Conservation (phyloP, 1,139 yeast genomes). For the Pichia sp. region DNA sequence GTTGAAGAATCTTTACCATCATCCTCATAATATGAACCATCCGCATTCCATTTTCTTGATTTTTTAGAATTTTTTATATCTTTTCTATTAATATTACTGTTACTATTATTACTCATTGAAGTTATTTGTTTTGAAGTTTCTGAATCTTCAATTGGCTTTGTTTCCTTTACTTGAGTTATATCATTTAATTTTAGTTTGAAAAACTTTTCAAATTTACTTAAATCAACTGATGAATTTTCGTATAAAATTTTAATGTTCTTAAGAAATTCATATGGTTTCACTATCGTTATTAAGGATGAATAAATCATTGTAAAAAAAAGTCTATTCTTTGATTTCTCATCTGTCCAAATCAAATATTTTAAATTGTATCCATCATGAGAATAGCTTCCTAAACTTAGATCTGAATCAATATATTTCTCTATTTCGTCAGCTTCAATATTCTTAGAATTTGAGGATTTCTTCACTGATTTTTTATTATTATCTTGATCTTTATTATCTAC, state of each 20-base stretch:
- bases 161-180: conserved; percentile 6
- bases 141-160: conserved; percentile 6
- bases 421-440: conserved; percentile 18
- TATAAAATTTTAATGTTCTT: conserved; percentile 24
- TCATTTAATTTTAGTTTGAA: conserved; percentile 24
- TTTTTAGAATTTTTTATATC: conserved; percentile 26
- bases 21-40: conserved; percentile 38
- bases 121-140: not conserved
- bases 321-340: conserved; percentile 21
- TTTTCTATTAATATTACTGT: conserved; percentile 7
- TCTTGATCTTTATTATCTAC: conserved; percentile 3
- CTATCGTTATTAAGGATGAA: conserved; percentile 30
- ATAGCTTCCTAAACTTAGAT: conserved; percentile 29
- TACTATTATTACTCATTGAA: not conserved
- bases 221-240: conserved; percentile 19
- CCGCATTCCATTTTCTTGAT: conserved; percentile 43
- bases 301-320: conserved; percentile 30
- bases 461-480: conserved; percentile 17
- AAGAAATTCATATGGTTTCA: conserved; percentile 32
- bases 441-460: conserved; percentile 19
- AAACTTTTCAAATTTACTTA: conserved; percentile 25
- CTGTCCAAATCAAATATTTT: conserved; percentile 27
- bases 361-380: conserved; percentile 29
- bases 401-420: conserved; percentile 9
- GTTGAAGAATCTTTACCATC: conserved; percentile 30